Conservation (phyloP, 257 asterid species). For the Solanum bulbocastanum region DNA sequence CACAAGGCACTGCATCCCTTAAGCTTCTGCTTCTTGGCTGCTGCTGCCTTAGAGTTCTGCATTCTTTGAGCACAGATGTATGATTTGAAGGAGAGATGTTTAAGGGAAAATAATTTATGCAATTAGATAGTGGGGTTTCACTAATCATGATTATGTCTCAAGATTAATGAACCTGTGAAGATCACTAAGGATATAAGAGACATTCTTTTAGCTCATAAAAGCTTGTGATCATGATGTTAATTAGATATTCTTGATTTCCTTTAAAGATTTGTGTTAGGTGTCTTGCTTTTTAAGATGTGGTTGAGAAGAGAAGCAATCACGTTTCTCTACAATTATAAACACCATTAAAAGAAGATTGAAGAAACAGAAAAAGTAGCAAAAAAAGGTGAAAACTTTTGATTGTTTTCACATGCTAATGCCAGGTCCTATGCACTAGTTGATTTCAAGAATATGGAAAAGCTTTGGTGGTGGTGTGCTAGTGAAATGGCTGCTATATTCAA, state of each 20-base stretch:
- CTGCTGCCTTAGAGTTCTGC: constrained; percentile 24
- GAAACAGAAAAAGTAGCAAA: neutral
- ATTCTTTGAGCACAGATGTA: constrained; percentile 20
- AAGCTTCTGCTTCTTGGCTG: constrained; percentile 34
- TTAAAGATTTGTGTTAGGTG: constrained; percentile 34
- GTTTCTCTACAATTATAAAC: neutral
- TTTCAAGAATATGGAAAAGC: neutral
- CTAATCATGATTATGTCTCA: constrained; percentile 47
- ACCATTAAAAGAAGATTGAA: neutral
- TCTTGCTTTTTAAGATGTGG: constrained; percentile 35
- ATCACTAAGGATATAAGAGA: constrained; percentile 15
- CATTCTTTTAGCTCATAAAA: constrained; percentile 19
- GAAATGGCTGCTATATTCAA: constrained; percentile 1
- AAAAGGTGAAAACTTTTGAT: neutral
- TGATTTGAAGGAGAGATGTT: constrained; percentile 16
- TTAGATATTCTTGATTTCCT: constrained; percentile 20
- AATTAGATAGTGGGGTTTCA: constrained; percentile 22
- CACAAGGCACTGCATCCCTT: constrained; percentile 46
- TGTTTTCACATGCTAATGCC: constrained; percentile 1
- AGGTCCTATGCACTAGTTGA: neutral
- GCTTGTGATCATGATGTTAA: constrained; percentile 14
- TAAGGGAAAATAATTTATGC: constrained; percentile 25
- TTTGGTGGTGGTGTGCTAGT: neutral
- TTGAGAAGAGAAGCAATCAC: constrained; percentile 3
- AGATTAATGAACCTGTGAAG: constrained; percentile 18